Conservation (phyloP, 1,284 basidiomycete genomes). For the Agaricales sp. region DNA sequence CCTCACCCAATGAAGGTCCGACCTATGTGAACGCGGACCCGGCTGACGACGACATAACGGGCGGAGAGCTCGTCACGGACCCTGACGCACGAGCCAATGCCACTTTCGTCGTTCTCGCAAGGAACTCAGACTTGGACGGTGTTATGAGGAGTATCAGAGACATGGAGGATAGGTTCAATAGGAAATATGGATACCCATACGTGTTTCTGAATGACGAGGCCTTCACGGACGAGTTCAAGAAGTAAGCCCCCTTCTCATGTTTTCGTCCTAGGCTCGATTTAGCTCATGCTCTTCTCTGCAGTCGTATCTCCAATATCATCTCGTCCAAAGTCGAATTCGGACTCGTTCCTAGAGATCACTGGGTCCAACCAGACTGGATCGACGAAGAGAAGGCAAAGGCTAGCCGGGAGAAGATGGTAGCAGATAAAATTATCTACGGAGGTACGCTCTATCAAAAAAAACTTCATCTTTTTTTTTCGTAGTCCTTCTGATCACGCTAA, state of each 20-base stretch:
- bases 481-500: not conserved
- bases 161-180: slow-evolving; percentile 59
- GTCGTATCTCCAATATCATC: slow-evolving; percentile 30
- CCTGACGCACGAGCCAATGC: slow-evolving; percentile 39
- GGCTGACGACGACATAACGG: not conserved
- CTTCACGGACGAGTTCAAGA: slow-evolving; percentile 67
- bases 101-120: slow-evolving; percentile 56
- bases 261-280: not conserved
- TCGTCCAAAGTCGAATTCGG: slow-evolving; percentile 31
- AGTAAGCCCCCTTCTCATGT: slow-evolving; percentile 21
- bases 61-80: not conserved
- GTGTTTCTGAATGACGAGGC: slow-evolving; percentile 67
- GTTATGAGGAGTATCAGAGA: slow-evolving; percentile 47
- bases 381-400: slow-evolving; percentile 54
- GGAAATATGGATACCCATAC: slow-evolving; percentile 57
- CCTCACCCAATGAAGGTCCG: not conserved
- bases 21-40: not conserved
- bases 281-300: slow-evolving; percentile 11
- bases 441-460: slow-evolving; percentile 22
- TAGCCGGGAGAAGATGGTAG: slow-evolving; percentile 46
- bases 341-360: slow-evolving; percentile 36
- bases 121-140: slow-evolving; percentile 57
- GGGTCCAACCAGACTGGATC: slow-evolving; percentile 63
- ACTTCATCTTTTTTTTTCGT: not conserved
- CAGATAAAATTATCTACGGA: slow-evolving; percentile 39